Evolutionary conservation across 148 eudicot species (phyloP), one percentile per base, ranked within the genome.

Genomic region (Vaccinium macrocarpon): DNA sequence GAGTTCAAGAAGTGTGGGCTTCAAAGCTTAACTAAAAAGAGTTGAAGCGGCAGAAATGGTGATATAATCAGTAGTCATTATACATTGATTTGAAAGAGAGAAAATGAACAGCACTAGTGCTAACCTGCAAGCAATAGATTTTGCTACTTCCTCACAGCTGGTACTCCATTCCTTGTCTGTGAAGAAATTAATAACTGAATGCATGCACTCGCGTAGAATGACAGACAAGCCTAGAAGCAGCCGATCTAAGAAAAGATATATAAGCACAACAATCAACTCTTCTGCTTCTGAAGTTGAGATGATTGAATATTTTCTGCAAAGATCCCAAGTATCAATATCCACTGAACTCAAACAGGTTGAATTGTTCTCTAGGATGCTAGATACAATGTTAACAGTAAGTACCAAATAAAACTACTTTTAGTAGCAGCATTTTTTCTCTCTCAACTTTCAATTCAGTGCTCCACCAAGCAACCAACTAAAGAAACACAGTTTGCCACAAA

Each of bases 191-290:
- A 97, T 85, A 81, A 86, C 91, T 72, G 95, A 91, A 78, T 85
- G 71, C 90, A 93, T 66, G 83, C 93, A 91, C 56, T 92, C 91
- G 72, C 85, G 61, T 88, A 97, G 84, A 42, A 87, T 59, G 74
- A 59, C 74, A 48, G 91, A 86, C 27, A 97, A 76, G 73, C 98
- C 98, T 53, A 91, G 80, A 78, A 97, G 89, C 81, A 89, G 90
- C 73, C 94, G 90, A 73, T 97, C 99, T 84, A 95, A 84, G 84
- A 88, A 91, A 86, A 95, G 91, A 87, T 82, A 88, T 55, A 92
- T 91, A 74, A 92, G 76, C 61, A 86, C 85, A 72, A 82, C 88
- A 66, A 90, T 64, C 84, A 95, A 84, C 70, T 95, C 95, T 90
- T 93, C 94, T 80, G 88, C 94, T 88, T 97, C 97, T 62, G 86